A percentile compares a stretch with the other conserved stretches of the same genome.
phyloP scores from a whole-genome alignment of 345 rosid genomes.

The Euphorbia pulcherrima region DNA sequence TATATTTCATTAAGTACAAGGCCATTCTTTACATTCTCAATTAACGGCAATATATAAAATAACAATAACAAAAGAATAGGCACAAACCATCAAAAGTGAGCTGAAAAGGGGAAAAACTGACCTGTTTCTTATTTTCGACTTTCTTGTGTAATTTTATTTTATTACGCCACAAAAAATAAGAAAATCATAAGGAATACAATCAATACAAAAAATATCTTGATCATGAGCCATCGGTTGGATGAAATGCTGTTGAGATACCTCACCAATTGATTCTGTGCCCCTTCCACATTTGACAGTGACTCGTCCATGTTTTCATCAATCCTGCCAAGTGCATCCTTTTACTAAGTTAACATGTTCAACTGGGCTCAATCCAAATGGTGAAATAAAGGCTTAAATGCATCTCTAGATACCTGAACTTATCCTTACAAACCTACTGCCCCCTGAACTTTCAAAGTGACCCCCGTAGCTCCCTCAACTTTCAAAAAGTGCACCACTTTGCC shows the following conservation, averaged over 20 bases:
- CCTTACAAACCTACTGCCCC: no score
- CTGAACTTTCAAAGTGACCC: no score
- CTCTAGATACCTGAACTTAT: no score
- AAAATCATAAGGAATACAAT: constrained; percentile 72
- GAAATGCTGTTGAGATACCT: constrained; percentile 73
- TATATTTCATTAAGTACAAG: constrained; percentile 9
- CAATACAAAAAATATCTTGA: constrained; percentile 71
- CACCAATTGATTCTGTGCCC: constrained; percentile 67
- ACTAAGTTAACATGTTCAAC: neutral
- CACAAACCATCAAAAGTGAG: neutral
- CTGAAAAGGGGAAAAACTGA: neutral
- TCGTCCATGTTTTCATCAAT: constrained; percentile 84
- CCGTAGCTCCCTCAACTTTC: no score
- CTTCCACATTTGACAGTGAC: constrained; percentile 62
- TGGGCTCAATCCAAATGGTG: neutral
- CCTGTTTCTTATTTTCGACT: constrained; percentile 11
- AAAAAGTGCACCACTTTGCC: no score
- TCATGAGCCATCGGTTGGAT: constrained; percentile 78
- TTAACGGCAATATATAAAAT: no score
- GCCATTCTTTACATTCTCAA: constrained; percentile 15
- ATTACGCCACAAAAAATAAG: constrained; percentile 71
- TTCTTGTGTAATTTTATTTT: constrained; percentile 2
- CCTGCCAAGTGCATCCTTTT: constrained; percentile 30
- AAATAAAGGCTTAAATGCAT: no score
- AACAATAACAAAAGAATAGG: constrained; percentile 8